Base-by-base conservation (phyloP, 2,329 filamentous ascomycete genomes). In the Fusarium oligoseptatum region DNA sequence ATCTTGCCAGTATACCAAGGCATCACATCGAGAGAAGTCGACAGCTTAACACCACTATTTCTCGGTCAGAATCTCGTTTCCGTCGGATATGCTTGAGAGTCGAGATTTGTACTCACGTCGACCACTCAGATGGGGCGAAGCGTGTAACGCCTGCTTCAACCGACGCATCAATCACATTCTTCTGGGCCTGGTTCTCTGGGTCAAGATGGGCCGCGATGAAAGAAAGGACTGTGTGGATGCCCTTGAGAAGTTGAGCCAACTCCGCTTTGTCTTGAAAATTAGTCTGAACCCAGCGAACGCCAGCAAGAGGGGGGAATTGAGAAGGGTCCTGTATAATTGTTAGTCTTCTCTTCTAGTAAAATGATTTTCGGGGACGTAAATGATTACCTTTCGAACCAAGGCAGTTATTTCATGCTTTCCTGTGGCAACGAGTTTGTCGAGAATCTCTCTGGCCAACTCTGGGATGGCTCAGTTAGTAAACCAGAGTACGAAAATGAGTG, bases 61-160 rank as follows among this genome's bases (percentile, higher is more conserved):
- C 2, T 24, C n/a, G 4, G 27, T 71, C 36, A 68, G 60, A 11
- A 39, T 4, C 32, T 20, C n/a, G 6, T 27, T 5, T 41, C 17
- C 2, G 4, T 52, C 11, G 9, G 14, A 10, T 24, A 24, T 4
- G 24, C 24, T 24, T 24, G 24, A 24, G 24, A 24, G 24, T 24
- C 24, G 24, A 4, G 24, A 4, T 24, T 24, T 24, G 24, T 27
- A 32, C 73, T 77, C 70, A 86, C 85, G 79, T 82, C 24, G 76
- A 81, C 67, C 87, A 92, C 69, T 92, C 91, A 41, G 87, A 88
- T 2, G 91, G 90, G 1, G 92, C 86, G 77, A 91, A 92, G 8
- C 90, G 86, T 73, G 88, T 87, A 7, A 93, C 90, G 1, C 90
- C 89, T 2, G 90, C 90, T 3, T 83, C 82, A 43, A 91, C 84